Evolutionary conservation across 2,329 filamentous ascomycete species (phyloP), one percentile per base, ranked within the genome.

Genomic region (Hymenoscyphus linearis): DNA sequence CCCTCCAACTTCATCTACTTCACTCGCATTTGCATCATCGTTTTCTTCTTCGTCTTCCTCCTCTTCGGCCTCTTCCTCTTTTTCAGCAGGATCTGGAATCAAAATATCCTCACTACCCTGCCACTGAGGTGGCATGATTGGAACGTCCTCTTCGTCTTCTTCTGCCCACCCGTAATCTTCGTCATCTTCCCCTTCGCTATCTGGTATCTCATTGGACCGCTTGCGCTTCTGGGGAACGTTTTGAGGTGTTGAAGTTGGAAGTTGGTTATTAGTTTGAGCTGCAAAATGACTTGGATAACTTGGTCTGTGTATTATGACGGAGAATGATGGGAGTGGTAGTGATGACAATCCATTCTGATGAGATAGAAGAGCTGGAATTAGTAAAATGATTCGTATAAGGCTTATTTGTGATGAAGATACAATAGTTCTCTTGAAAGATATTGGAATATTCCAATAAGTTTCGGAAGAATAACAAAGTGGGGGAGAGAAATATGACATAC

Each of bases 101-200:
- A 87, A 74, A 52, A 86, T 75, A 68, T 87, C 85, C 68, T 88
- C 85, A 66, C 84, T 87, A 22, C 85, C 85, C 73, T 87, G 85
- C 83, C 84, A 87, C 71, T 87, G 85, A 9, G 84, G 83, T n/a
- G 84, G 84, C 73, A 81, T 81, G 3, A 76, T 76, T 12, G 85
- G 84, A 67, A 86, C 76, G 57, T 81, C 79, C 60, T 82, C 81
- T 60, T 88, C 86, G 67, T 87, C 85, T 52, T 85, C 82, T 58
- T 88, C 83, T 44, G 82, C 82, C 88, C 88, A 91, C 14, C 86
- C 87, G 69, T 90, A 90, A 68, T 89, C 85, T 65, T 90, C 87
- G 62, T 88, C 85, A 16, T 80, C 79, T 66, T 72, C 68, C 34
- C 81, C 82, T 52, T 86, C 84, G 64, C 83, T 87, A 64, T 86